Evolutionary conservation across 805 yeast genomes (phyloP).

Genomic region (Novakomyces olei): DNA sequence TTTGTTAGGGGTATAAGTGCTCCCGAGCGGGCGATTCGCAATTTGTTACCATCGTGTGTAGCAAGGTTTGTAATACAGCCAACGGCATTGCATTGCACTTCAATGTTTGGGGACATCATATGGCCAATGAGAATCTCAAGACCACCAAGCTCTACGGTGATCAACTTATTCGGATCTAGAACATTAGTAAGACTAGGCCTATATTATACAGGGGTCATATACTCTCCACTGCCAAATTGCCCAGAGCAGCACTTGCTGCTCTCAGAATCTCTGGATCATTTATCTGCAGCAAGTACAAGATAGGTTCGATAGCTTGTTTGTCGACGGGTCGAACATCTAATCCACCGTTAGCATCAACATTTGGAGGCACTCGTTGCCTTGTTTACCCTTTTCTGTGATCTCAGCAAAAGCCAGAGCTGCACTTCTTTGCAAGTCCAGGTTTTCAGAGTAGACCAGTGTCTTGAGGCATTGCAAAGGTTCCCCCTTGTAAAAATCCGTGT

Average conservation of each 20-base stretch:
- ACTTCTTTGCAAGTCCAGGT: conserved; percentile 80
- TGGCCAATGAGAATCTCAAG: conserved; percentile 88
- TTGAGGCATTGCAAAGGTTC: conserved; percentile 70
- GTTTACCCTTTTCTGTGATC: conserved; percentile 62
- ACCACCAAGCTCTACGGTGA: conserved; percentile 96
- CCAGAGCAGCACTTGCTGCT: conserved; percentile 96
- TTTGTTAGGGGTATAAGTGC: conserved; percentile 87
- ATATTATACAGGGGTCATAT: conserved; percentile 16
- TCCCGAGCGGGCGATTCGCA: conserved; percentile 87
- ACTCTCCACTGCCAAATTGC: conserved; percentile 94
- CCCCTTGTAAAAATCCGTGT: conserved; percentile 61
- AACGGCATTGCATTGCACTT: conserved; percentile 96
- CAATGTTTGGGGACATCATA: conserved; percentile 92
- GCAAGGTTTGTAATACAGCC: conserved; percentile 97
- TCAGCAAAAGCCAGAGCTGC: conserved; percentile 98
- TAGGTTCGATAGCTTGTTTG: conserved; percentile 83
- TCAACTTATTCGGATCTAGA: conserved; percentile 69
- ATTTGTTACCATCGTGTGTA: conserved; percentile 90
- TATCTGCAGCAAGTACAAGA: conserved; percentile 62
- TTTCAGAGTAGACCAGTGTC: conserved; percentile 84
- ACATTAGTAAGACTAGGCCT: not conserved
- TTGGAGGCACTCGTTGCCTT: not conserved
- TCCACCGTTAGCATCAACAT: not conserved
- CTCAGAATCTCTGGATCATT: conserved; percentile 88
- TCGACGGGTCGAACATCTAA: conserved; percentile 67